Base-by-base conservation (phyloP, 805 yeast species). In the Cyberlindnera suaveolens region DNA sequence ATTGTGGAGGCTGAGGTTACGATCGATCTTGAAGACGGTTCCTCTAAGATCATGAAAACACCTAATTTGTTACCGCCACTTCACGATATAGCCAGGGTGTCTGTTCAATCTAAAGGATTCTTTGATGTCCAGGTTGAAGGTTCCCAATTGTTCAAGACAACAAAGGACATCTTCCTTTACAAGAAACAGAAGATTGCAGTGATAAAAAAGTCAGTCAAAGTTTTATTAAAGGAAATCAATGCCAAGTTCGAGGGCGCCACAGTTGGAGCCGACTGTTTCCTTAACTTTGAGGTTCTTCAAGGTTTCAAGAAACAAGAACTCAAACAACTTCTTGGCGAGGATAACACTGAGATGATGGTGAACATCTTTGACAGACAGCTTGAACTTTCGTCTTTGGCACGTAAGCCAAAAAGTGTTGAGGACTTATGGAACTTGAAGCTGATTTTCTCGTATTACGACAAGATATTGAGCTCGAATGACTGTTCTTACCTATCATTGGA, bases 1-100 rank as follows among this genome's bases (percentile, higher is more conserved):
- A 81, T 88, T 0, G 68, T 78, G 14, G 71, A 74, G 64, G 33
- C 77, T 60, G 54, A 67, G 38, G 51, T 73, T 61, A 44, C 62
- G 34, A 34, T 65, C 33, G 47, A 49, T 6, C 39, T 71, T 45
- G 64, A 64, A 26, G 57, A 70, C 53, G 78, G 80, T 1, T 38
- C 61, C 6, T 39, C 52, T 4, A 41, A 62, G 3, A 56, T 58
- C 3, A 40, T 70, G 6, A 43, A 57, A 7, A 66, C 93, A 0
- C 97, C 97, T 0, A 77, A 85, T 48, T 62, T 87, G 36, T 57
- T 89, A 34, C 93, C 96, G 0, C 72, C 74, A 27, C 53, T 83
- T 26, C 66, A 69, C 13, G 63, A 64, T 0, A 78, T 88, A 8
- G 44, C 54, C 8, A 63, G 64, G 6, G 70, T 88, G 2, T 65